Conservation (phyloP, 371 early-diverging fungal species). For the Parasitella parasitica region DNA sequence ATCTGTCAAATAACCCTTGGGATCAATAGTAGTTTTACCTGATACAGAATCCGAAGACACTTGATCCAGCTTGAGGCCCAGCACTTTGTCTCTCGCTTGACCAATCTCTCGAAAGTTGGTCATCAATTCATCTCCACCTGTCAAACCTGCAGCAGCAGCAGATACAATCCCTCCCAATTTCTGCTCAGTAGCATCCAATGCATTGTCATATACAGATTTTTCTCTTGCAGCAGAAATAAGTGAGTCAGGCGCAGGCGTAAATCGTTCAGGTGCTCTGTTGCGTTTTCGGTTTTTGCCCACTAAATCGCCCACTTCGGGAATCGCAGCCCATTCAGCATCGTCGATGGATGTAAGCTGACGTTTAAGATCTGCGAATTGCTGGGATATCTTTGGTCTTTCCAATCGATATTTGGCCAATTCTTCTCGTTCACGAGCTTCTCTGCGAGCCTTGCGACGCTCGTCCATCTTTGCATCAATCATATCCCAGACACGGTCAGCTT, state of each 20-base stretch:
- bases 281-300: conserved; percentile 78
- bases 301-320: conserved; percentile 93
- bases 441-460: conserved; percentile 77
- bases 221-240: conserved; percentile 69
- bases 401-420: conserved; percentile 55
- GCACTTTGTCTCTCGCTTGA: conserved; percentile 88
- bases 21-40: conserved; percentile 86
- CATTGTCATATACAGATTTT: conserved; percentile 52
- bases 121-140: conserved; percentile 57
- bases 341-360: conserved; percentile 75
- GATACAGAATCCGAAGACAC: conserved; percentile 68
- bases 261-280: conserved; percentile 65
- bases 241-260: conserved; percentile 86
- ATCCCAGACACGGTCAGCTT: conserved; percentile 94
- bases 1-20: conserved; percentile 93
- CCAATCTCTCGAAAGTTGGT: conserved; percentile 93
- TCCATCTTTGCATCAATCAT: conserved; percentile 90
- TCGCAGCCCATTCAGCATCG: conserved; percentile 86
- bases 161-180: conserved; percentile 51
- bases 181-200: conserved; percentile 59
- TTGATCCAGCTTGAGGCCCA: conserved; percentile 88
- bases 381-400: conserved; percentile 74
- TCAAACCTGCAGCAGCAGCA: conserved; percentile 20
- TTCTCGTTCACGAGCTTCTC: conserved; percentile 66
- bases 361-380: conserved; percentile 92